phyloP scores from a whole-genome alignment of 163 green algal species.

The Scenedesmus sp. region DNA sequence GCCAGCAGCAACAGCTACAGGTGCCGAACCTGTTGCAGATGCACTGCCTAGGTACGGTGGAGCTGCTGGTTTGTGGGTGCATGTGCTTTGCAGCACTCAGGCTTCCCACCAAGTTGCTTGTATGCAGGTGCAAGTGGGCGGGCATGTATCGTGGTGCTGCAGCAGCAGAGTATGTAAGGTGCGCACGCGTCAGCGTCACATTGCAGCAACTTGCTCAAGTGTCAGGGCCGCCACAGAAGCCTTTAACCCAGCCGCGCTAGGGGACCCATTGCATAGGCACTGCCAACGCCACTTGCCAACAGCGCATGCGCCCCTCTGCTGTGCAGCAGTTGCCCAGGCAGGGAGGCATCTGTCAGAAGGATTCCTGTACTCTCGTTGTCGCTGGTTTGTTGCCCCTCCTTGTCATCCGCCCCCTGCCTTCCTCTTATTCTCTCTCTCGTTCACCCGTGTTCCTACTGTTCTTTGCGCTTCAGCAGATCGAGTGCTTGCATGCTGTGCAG shows the following conservation, averaged over 20 bases:
- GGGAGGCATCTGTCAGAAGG: no score
- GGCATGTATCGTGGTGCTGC: constrained; percentile 12
- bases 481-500: neutral
- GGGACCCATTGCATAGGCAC: neutral
- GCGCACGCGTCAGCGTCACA: neutral
- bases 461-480: no score
- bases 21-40: neutral
- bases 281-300: neutral
- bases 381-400: no score
- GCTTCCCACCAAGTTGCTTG: neutral
- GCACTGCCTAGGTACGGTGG: neutral
- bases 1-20: neutral
- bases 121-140: constrained; percentile 17
- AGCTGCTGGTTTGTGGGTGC: no score
- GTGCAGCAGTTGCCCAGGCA: neutral
- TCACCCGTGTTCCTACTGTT: no score
- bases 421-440: no score
- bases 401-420: no score
- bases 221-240: no score
- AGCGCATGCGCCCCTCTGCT: neutral
- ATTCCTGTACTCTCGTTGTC: no score
- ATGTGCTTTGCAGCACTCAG: neutral
- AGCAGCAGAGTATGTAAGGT: constrained; percentile 43
- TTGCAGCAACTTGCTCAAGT: neutral
- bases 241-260: neutral